A percentile compares a stretch with the other conserved stretches of the same genome.
These are phyloP conservation scores for Candida hungchunana DNA, from an alignment of 805 yeast genomes.

Conservation along the genomic window DNA sequence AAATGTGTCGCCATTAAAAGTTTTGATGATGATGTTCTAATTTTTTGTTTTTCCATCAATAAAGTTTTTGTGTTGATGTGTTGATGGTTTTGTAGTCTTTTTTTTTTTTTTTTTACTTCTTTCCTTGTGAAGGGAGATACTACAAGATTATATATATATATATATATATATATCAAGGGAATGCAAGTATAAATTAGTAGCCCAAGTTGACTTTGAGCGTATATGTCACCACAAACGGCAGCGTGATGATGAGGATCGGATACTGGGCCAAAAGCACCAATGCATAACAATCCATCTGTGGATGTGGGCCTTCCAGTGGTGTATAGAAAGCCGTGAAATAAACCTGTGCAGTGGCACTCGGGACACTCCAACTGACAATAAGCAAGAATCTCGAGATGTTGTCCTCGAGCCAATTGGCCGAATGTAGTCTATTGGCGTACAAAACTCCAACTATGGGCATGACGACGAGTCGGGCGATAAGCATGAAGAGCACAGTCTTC, in stretches of 20 bases:
- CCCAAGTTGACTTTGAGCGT: conserved; percentile 17
- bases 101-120: no score
- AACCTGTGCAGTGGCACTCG: conserved; percentile 84
- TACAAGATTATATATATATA: not conserved
- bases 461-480: conserved; percentile 54
- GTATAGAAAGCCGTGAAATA: conserved; percentile 87
- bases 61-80: not conserved
- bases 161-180: no score
- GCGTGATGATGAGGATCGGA: conserved; percentile 55
- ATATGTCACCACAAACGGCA: conserved; percentile 55
- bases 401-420: conserved; percentile 59
- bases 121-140: no score
- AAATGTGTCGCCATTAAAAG: not conserved
- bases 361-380: conserved; percentile 72
- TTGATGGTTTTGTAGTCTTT: no score
- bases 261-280: conserved; percentile 73
- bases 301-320: conserved; percentile 49
- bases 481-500: conserved; percentile 58
- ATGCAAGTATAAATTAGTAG: not conserved
- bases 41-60: not conserved
- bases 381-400: conserved; percentile 65
- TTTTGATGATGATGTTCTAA: not conserved
- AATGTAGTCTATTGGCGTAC: conserved; percentile 56
- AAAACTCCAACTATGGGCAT: conserved; percentile 78
- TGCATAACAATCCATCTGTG: conserved; percentile 82